Base-by-base conservation (phyloP, 192 early-diverging fungal genomes). In the Coemansia sp. region DNA sequence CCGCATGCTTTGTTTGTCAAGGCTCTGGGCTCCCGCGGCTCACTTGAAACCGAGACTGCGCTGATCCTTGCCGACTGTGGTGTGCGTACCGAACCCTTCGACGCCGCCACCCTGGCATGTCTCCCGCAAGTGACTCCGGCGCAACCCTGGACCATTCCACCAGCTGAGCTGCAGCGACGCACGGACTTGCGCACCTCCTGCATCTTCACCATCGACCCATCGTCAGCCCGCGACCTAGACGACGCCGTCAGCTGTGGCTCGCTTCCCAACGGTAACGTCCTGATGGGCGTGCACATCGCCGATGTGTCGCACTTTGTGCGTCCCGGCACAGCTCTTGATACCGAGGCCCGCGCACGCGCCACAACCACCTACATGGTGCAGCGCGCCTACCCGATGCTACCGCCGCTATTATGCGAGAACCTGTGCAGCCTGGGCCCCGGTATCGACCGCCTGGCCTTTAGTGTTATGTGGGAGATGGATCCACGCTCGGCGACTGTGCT, bases 331-430 rank as follows among this genome's bases (percentile, higher is more conserved):
- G 80, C 87, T 9, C 79, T 99, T 79, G 94, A 99, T 67, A 59
- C 72, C 40, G 89, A 96, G 55, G 97, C 97, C 0, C 76, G 80
- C 17, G 65, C 67, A 38, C 85, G 94, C 28, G 89, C 91, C 41
- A 99, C 97, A 3, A 95, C 94, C 9, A 89, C 94, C 15, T 99
- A 99, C 55, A 73, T 99, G 36, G 90, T 95, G 2, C 86, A 96
- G 49, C 80, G 80, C 36, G 89, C 88, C 41, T 87, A 95, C 38
- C 92, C 93, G 37, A 99, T 99, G 97, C 85, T 99, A 22, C 97
- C 97, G 13, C 62, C 80, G 2, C 64, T 95, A 23, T 75, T 99
- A 15, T 87, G 86, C 63, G 84, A 88, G 63, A 70, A 88, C 33
- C 55, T 90, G 55, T 90, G 93, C 72, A 89, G 87, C 46, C 77